Evolutionary conservation across 1,284 basidiomycete species (phyloP).

Genomic region (Pseudozyma pruni): DNA sequence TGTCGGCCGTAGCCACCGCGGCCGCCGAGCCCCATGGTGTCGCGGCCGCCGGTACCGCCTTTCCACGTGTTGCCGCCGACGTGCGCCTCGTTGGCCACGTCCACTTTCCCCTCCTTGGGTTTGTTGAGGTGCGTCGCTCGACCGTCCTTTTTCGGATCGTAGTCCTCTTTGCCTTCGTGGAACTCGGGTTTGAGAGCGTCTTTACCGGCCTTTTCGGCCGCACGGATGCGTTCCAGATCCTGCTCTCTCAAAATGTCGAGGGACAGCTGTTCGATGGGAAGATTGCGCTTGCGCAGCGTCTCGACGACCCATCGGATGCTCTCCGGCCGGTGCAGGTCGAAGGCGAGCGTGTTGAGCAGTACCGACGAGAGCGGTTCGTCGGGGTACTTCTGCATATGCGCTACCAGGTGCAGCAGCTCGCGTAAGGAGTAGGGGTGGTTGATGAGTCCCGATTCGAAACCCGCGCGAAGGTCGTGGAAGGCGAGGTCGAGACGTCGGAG

Average conservation of each 20-base stretch:
- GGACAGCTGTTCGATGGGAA: slow-evolving; percentile 56
- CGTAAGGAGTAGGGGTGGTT: slow-evolving; percentile 68
- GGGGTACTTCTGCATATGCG: slow-evolving; percentile 67
- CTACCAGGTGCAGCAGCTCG: slow-evolving; percentile 68
- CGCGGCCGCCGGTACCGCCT: slow-evolving; percentile 68
- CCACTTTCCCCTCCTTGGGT: slow-evolving; percentile 67
- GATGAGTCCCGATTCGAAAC: slow-evolving; percentile 65
- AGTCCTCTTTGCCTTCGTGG: slow-evolving; percentile 45
- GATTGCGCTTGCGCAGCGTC: slow-evolving; percentile 59
- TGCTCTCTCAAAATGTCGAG: slow-evolving; percentile 55
- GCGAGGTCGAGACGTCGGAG: slow-evolving; percentile 65
- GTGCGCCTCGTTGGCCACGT: slow-evolving; percentile 65
- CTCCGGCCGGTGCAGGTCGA: slow-evolving; percentile 68
- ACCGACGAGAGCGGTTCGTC: slow-evolving; percentile 65
- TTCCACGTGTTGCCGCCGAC: slow-evolving; percentile 68
- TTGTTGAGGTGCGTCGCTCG: slow-evolving; percentile 55
- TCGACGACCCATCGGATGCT: slow-evolving; percentile 65
- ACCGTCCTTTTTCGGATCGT: slow-evolving; percentile 47
- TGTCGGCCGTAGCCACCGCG: slow-evolving; percentile 63
- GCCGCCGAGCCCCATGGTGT: slow-evolving; percentile 68
- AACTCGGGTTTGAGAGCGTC: slow-evolving; percentile 56
- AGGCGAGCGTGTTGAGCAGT: slow-evolving; percentile 68
- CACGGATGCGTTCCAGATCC: slow-evolving; percentile 30
- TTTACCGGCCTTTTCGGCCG: slow-evolving; percentile 22
- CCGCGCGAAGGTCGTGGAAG: slow-evolving; percentile 67